Evolutionary conservation across 192 early-diverging fungal genomes (phyloP).

Genomic region (Coemansia sp.): DNA sequence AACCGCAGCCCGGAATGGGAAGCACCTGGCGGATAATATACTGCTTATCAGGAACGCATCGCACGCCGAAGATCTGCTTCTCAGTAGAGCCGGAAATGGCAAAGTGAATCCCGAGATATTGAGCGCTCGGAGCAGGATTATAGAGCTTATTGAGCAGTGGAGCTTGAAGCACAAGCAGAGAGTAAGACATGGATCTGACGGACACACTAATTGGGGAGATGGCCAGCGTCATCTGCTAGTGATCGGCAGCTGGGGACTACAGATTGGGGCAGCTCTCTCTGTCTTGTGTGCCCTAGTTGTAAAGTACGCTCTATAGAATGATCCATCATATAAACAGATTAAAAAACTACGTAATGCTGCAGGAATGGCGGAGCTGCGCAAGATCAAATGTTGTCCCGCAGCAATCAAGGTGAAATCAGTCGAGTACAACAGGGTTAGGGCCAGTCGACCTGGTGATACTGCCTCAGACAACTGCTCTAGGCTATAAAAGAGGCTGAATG

Average conservation of each 20-base stretch:
- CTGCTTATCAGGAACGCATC: conserved; percentile 23
- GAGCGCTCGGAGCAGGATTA: conserved; percentile 7
- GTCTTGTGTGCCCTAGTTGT: not conserved
- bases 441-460: not conserved
- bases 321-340: not conserved
- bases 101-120: conserved; percentile 3
- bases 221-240: not conserved
- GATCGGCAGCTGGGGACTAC: not conserved
- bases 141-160: conserved; percentile 13
- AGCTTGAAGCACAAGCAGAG: not conserved
- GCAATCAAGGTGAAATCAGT: not conserved
- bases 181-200: not conserved
- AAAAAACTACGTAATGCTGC: not conserved
- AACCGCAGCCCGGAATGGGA: not conserved
- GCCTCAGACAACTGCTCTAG: not conserved
- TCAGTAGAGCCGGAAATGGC: not conserved
- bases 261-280: not conserved
- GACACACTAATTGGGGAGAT: not conserved
- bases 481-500: not conserved
- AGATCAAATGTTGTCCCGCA: not conserved
- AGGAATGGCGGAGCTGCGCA: not conserved
- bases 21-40: not conserved
- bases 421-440: conserved; percentile 7
- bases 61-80: conserved; percentile 35
- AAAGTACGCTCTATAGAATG: not conserved